Evolutionary conservation across 2,329 filamentous ascomycete genomes (phyloP).

Genomic region (Aspergillus sp.): DNA sequence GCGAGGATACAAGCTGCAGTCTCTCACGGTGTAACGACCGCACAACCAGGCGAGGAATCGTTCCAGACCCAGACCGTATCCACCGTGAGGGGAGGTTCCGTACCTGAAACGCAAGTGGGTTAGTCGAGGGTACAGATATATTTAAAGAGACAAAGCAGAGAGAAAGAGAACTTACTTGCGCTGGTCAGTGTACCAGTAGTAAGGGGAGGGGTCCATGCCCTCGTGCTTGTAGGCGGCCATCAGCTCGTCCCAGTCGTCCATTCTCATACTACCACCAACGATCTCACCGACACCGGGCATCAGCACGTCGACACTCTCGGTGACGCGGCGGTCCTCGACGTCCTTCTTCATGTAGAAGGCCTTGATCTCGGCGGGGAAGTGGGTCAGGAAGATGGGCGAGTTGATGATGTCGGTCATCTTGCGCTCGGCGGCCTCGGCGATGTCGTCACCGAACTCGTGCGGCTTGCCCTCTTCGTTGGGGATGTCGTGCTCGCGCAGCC

Average conservation of each 20-base stretch:
- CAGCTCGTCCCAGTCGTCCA: conserved; percentile 85
- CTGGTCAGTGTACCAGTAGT: conserved; percentile 99
- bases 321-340: conserved; percentile 73
- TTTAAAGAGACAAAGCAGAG: neutral
- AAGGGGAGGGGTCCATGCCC: conserved; percentile 77
- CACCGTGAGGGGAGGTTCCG: conserved; percentile 86
- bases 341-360: conserved; percentile 99
- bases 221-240: conserved; percentile 85
- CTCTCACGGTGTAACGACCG: conserved; percentile 64
- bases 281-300: conserved; percentile 98
- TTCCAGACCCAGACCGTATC: conserved; percentile 90
- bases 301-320: conserved; percentile 82
- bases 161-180: conserved; percentile 67
- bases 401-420: conserved; percentile 97
- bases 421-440: conserved; percentile 94
- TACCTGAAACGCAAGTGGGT: conserved; percentile 56
- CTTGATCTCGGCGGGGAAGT: conserved; percentile 97
- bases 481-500: conserved; percentile 88
- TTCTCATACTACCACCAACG: conserved; percentile 94
- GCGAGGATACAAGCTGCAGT: conserved; percentile 54
- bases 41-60: conserved; percentile 70
- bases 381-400: conserved; percentile 90
- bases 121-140: neutral
- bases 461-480: conserved; percentile 88
- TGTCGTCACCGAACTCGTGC: conserved; percentile 93